These are phyloP conservation scores for Boletus pseudo-olivaceus DNA, from an alignment of 768 basidiomycete genomes.

Conservation along the genomic window DNA sequence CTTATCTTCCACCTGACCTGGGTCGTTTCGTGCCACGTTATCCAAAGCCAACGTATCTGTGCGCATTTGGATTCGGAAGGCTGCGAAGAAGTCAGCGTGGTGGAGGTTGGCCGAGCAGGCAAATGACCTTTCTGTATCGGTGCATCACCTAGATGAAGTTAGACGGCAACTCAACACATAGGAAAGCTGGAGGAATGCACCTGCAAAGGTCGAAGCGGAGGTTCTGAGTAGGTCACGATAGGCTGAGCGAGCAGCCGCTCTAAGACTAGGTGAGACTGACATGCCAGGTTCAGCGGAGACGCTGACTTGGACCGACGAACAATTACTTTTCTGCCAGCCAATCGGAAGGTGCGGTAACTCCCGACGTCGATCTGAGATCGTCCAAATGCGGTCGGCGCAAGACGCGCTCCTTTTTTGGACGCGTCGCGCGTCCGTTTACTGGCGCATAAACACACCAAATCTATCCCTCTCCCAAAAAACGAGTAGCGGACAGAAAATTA, in stretches of 20 bases:
- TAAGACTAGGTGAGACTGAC: slow-evolving; percentile 55
- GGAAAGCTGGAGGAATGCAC: slow-evolving; percentile 29
- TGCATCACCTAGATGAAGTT: slow-evolving; percentile 46
- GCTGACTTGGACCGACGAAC: neutral
- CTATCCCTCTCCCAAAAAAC: slow-evolving; percentile 26
- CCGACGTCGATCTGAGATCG: slow-evolving; percentile 34
- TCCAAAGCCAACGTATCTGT: slow-evolving; percentile 44
- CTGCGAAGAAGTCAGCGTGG: slow-evolving; percentile 35
- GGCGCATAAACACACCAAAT: slow-evolving; percentile 29
- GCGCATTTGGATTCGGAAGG: slow-evolving; percentile 71
- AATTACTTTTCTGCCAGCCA: slow-evolving; percentile 9
- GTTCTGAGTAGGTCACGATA: slow-evolving; percentile 72
- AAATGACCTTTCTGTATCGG: slow-evolving; percentile 46
- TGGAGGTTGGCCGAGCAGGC: neutral
- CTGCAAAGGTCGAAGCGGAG: slow-evolving; percentile 62
- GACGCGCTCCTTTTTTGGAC: slow-evolving; percentile 40
- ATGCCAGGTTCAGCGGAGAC: slow-evolving; percentile 28
- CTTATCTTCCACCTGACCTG: slow-evolving; percentile 48
- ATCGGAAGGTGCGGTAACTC: slow-evolving; percentile 11
- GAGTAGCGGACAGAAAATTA: slow-evolving; percentile 28
- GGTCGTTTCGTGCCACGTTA: slow-evolving; percentile 40
- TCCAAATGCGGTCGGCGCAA: slow-evolving; percentile 33
- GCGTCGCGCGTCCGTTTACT: slow-evolving; percentile 27
- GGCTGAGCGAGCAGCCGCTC: slow-evolving; percentile 65
- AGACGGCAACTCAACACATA: neutral